Evolutionary conservation across 108 stramenopile genomes (phyloP).

Genomic region (Mediolabrus comicus): DNA sequence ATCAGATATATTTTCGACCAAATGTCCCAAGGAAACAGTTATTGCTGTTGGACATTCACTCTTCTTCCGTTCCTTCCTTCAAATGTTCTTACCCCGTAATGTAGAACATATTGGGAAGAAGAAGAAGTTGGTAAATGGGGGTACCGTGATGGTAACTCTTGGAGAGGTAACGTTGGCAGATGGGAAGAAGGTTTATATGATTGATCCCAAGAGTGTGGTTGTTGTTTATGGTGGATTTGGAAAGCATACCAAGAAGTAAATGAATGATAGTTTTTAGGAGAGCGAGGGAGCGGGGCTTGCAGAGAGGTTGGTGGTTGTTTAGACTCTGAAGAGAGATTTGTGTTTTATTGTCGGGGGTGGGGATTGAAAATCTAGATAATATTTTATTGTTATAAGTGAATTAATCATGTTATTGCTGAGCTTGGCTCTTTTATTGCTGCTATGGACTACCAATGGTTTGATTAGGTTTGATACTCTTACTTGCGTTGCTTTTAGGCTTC

Average conservation of each 20-base stretch:
- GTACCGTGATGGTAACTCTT: slow-evolving; percentile 73
- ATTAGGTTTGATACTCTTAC: too few relatives aligned
- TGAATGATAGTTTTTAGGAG: neutral
- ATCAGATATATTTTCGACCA: slow-evolving; percentile 56
- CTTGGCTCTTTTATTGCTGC: too few relatives aligned
- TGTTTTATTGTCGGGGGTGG: too few relatives aligned
- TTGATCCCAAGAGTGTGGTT: slow-evolving; percentile 68
- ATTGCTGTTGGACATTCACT: slow-evolving; percentile 87
- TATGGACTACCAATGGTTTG: too few relatives aligned
- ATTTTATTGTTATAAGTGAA: too few relatives aligned
- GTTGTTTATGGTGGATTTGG: slow-evolving; percentile 88
- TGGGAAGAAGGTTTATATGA: slow-evolving; percentile 70
- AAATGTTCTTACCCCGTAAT: slow-evolving; percentile 65
- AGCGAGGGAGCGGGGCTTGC: too few relatives aligned
- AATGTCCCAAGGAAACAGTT: slow-evolving; percentile 49
- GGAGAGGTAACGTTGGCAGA: slow-evolving; percentile 57
- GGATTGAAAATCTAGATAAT: too few relatives aligned
- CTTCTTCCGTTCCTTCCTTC: slow-evolving; percentile 88
- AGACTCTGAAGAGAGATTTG: too few relatives aligned
- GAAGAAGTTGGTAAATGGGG: slow-evolving; percentile 89
- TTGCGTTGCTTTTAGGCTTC: too few relatives aligned
- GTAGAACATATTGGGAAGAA: slow-evolving; percentile 69
- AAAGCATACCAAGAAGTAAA: slow-evolving; percentile 42
- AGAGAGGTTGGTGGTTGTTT: too few relatives aligned
- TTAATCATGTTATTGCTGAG: too few relatives aligned